phyloP scores from a whole-genome alignment of 768 basidiomycete genomes.

The Naematelia aurantialba region DNA sequence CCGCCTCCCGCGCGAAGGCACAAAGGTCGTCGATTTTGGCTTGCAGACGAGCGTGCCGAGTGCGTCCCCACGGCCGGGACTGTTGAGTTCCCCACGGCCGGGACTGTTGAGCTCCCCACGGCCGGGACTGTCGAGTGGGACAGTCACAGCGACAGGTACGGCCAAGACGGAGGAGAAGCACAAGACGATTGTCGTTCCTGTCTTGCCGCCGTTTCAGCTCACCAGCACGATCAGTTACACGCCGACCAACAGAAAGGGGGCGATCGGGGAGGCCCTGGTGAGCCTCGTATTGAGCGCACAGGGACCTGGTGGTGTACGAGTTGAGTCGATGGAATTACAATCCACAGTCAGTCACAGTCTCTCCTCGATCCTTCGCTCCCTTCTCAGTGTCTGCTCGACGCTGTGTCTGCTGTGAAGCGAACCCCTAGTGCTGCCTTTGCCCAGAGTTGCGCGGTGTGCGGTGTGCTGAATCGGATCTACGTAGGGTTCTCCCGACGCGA shows the following conservation, averaged over 20 bases:
- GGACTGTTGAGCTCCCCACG: too few species aligned
- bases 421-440: background rate
- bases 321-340: constrained; percentile 17
- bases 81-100: too few species aligned
- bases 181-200: constrained; percentile 64
- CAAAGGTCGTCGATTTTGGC: background rate
- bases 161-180: constrained; percentile 59
- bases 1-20: background rate
- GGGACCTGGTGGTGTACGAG: constrained; percentile 15
- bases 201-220: constrained; percentile 61
- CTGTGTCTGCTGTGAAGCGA: background rate
- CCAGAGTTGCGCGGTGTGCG: constrained; percentile 53
- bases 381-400: background rate
- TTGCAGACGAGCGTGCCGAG: background rate
- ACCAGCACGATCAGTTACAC: constrained; percentile 59
- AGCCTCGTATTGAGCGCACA: constrained; percentile 14
- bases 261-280: constrained; percentile 12
- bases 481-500: background rate
- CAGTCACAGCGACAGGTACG: background rate
- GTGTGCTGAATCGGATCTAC: constrained; percentile 58
- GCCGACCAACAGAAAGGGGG: background rate
- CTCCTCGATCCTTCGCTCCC: too few species aligned
- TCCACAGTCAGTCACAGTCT: constrained; percentile 1
- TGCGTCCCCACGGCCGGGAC: background rate
- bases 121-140: background rate